phyloP scores from a whole-genome alignment of 1,284 basidiomycete species.

The Pseudomicrostroma phylloplanum region DNA sequence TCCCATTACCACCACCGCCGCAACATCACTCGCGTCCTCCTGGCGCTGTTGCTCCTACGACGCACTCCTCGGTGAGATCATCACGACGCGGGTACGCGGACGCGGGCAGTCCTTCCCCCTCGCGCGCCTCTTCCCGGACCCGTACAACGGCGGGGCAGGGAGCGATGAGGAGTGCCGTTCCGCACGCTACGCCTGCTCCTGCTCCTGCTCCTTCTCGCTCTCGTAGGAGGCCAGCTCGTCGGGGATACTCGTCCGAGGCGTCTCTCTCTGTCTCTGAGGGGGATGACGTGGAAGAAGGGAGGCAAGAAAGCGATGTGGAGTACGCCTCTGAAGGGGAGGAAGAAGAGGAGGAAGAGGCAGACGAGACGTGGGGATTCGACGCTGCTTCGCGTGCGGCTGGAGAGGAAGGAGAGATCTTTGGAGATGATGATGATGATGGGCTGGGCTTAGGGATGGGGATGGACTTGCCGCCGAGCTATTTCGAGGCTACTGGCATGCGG shows the following conservation, averaged over 20 bases:
- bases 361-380: background rate
- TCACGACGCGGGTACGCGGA: too few relatives aligned
- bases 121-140: too few relatives aligned
- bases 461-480: constrained; percentile 43
- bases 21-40: too few relatives aligned
- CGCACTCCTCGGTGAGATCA: too few relatives aligned
- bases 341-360: background rate
- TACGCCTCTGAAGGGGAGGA: background rate
- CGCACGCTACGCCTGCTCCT: too few relatives aligned
- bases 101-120: too few relatives aligned
- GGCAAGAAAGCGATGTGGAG: background rate
- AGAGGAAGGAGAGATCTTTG: constrained; percentile 12
- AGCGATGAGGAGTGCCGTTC: too few relatives aligned
- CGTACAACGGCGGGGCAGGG: too few relatives aligned
- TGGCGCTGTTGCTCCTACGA: too few relatives aligned
- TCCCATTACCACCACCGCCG: too few relatives aligned
- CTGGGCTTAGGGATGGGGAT: constrained; percentile 9
- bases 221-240: too few relatives aligned
- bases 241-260: background rate
- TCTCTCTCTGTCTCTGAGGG: background rate
- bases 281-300: background rate
- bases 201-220: too few relatives aligned
- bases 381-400: constrained; percentile 11
- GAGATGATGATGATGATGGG: background rate
- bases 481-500: constrained; percentile 27